Conservation (phyloP, 2,329 filamentous ascomycete species). For the Penicillium sp. region DNA sequence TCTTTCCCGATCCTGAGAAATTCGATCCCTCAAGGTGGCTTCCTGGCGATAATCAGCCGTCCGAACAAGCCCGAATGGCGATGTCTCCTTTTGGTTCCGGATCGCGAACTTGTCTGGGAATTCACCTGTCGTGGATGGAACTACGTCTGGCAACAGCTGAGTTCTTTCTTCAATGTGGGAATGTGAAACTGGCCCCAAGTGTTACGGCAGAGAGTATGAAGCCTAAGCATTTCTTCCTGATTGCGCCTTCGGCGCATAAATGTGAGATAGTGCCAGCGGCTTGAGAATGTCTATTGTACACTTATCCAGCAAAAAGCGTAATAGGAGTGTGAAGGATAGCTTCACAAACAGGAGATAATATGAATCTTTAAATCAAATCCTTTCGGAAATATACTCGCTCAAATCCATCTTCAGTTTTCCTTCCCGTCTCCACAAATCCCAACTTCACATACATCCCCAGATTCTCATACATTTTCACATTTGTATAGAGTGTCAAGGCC, state of each 20-base stretch:
- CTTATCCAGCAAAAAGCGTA: too few relatives aligned
- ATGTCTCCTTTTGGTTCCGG: conserved; percentile 63
- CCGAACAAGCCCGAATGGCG: conserved; percentile 46
- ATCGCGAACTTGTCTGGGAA: conserved; percentile 65
- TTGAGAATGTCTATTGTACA: background rate
- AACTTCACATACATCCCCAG: conserved; percentile 18
- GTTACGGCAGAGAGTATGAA: background rate
- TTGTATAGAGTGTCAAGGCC: conserved; percentile 20
- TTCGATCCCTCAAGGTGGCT: conserved; percentile 56
- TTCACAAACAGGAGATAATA: too few relatives aligned
- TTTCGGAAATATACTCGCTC: conserved; percentile 23
- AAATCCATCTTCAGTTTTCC: conserved; percentile 21
- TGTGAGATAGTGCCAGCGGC: conserved; percentile 13
- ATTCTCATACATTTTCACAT: conserved; percentile 27
- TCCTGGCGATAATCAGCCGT: conserved; percentile 30
- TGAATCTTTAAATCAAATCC: background rate
- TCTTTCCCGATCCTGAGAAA: conserved; percentile 50
- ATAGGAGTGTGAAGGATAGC: too few relatives aligned
- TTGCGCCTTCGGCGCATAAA: background rate
- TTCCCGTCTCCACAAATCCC: conserved; percentile 20
- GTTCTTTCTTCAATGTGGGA: conserved; percentile 43
- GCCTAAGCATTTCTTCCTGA: background rate
- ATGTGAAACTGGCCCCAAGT: background rate
- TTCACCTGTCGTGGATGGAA: conserved; percentile 63
- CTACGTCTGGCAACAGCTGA: conserved; percentile 50